These are phyloP conservation scores for Aegilops bicornis DNA, from an alignment of 176 grass and related monocot species.

Conservation along the genomic window DNA sequence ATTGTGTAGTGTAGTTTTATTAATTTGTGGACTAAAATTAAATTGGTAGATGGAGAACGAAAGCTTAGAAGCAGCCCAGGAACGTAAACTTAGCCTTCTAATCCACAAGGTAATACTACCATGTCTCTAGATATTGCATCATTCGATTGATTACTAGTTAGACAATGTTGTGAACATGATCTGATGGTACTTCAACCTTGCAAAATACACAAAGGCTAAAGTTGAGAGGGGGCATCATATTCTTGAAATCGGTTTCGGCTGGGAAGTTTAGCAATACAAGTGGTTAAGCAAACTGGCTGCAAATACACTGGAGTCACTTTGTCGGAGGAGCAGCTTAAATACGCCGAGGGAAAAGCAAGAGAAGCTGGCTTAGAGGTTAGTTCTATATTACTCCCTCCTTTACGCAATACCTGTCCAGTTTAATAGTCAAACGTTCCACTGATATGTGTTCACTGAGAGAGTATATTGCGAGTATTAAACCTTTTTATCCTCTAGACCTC, in stretches of 20 bases:
- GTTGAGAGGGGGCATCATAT: neutral
- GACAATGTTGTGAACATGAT: neutral
- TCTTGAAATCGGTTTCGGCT: slow-evolving; percentile 1
- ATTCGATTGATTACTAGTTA: neutral
- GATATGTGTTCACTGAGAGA: neutral
- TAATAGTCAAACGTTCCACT: neutral
- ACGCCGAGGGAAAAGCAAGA: neutral
- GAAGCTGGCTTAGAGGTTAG: slow-evolving; percentile 15
- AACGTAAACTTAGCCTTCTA: slow-evolving; percentile 1
- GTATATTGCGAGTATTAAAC: neutral
- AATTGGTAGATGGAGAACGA: neutral
- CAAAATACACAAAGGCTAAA: slow-evolving; percentile 12
- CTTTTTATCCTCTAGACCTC: neutral
- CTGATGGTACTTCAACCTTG: neutral
- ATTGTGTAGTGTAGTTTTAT: neutral
- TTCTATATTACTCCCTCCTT: neutral
- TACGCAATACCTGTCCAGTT: neutral
- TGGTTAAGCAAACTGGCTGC: slow-evolving; percentile 2
- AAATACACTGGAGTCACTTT: slow-evolving; percentile 13
- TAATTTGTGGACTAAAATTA: neutral
- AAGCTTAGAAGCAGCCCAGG: neutral
- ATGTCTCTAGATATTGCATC: neutral
- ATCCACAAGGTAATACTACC: neutral
- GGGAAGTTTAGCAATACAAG: slow-evolving; percentile 17
- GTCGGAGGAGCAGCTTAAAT: slow-evolving; percentile 13